These are phyloP conservation scores for Coniochaeta sp. DNA, from an alignment of 2,329 filamentous ascomycete species.

Conservation along the genomic window DNA sequence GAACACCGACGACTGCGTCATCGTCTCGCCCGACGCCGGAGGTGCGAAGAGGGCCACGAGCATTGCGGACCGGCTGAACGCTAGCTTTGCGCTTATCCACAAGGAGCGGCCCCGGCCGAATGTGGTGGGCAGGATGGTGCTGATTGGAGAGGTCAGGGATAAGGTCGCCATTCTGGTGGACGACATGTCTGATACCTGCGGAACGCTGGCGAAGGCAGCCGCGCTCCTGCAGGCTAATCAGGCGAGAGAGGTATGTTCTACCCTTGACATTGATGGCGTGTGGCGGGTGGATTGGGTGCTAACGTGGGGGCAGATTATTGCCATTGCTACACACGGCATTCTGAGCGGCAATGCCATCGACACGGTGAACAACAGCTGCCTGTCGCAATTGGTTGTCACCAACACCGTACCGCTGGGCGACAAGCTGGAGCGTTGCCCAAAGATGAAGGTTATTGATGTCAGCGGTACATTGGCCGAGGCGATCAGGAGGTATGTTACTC, in stretches of 20 bases:
- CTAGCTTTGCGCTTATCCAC: conserved; percentile 90
- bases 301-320: conserved; percentile 41
- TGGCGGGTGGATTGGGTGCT: background rate
- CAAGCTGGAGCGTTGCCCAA: conserved; percentile 63
- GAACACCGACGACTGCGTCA: conserved; percentile 74
- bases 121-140: conserved; percentile 81
- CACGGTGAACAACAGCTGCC: conserved; percentile 69
- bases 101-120: conserved; percentile 83
- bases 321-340: conserved; percentile 93
- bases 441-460: conserved; percentile 87
- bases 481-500: conserved; percentile 13
- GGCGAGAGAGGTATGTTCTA: conserved; percentile 61
- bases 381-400: conserved; percentile 78
- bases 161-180: conserved; percentile 95
- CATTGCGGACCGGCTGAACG: conserved; percentile 85
- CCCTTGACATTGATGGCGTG: background rate
- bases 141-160: conserved; percentile 89
- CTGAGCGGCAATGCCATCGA: conserved; percentile 83
- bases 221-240: conserved; percentile 82
- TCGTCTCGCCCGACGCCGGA: conserved; percentile 90
- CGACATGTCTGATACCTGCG: conserved; percentile 93
- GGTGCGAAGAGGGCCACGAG: conserved; percentile 91
- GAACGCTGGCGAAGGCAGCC: conserved; percentile 65
- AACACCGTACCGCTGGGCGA: conserved; percentile 72
- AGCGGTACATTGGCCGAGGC: conserved; percentile 70